Evolutionary conservation across 2,329 filamentous ascomycete genomes (phyloP).

Genomic region (Metarhizium humberi): DNA sequence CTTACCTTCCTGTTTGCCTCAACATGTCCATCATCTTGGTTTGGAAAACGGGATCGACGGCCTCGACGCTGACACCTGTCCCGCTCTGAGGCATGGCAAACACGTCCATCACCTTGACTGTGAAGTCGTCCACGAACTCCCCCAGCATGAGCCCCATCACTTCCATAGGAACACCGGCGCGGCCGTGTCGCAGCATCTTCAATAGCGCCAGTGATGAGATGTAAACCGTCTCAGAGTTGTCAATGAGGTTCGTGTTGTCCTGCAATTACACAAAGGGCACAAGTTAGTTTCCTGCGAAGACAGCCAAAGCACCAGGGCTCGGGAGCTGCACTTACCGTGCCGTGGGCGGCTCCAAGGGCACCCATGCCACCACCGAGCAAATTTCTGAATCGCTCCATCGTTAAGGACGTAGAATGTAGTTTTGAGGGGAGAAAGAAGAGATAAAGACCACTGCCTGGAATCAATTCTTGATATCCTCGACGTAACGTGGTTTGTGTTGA

Average conservation of each 20-base stretch:
- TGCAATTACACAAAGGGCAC: conserved; percentile 25
- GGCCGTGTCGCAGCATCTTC: conserved; percentile 97
- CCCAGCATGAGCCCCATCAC: conserved; percentile 99
- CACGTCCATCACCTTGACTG: conserved; percentile 93
- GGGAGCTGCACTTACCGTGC: conserved; percentile 24
- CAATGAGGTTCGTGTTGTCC: conserved; percentile 88
- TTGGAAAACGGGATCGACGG: conserved; percentile 96
- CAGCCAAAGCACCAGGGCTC: not conserved
- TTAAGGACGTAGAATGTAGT: conserved; percentile 12
- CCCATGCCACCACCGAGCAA: conserved; percentile 70
- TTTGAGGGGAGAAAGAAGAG: not conserved
- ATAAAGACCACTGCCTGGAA: conserved; percentile 1
- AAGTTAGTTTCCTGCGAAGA: not conserved
- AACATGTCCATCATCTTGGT: conserved; percentile 99
- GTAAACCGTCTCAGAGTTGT: conserved; percentile 99
- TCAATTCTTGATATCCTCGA: not conserved
- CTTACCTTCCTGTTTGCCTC: conserved; percentile 86
- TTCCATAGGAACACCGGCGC: conserved; percentile 98
- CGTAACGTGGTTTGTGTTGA: not conserved
- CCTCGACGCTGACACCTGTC: conserved; percentile 96
- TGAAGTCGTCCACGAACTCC: conserved; percentile 98
- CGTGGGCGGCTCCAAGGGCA: conserved; percentile 41
- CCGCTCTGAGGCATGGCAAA: conserved; percentile 99
- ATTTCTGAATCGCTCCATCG: conserved; percentile 86
- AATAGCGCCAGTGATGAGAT: conserved; percentile 94